Percentiles rank a stretch among this genome's conserved stretches.
phyloP scores from a whole-genome alignment of 148 eudicot species.

The Dysphania ambrosioides region DNA sequence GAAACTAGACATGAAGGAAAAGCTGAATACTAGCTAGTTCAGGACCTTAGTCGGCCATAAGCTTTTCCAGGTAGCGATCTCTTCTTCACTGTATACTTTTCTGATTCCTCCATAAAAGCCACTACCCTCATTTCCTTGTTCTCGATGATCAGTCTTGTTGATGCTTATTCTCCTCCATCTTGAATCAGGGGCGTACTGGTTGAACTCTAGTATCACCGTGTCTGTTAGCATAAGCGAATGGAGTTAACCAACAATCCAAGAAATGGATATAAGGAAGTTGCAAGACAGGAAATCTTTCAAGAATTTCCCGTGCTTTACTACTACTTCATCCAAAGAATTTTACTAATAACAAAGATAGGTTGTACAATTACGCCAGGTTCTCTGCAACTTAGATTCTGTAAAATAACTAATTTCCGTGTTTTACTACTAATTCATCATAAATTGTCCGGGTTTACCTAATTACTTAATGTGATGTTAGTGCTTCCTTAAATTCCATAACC shows the following conservation, averaged over 20 bases:
- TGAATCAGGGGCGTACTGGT: conserved; percentile 65
- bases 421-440: too few relatives aligned
- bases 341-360: too few relatives aligned
- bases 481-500: too few relatives aligned
- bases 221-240: conserved; percentile 39
- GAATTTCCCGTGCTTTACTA: neutral
- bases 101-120: conserved; percentile 93
- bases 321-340: neutral
- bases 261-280: neutral
- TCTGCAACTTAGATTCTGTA: too few relatives aligned
- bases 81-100: conserved; percentile 50
- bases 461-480: too few relatives aligned
- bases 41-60: conserved; percentile 57
- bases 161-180: conserved; percentile 63
- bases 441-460: too few relatives aligned
- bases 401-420: too few relatives aligned
- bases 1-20: neutral
- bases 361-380: too few relatives aligned
- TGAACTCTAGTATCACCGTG: conserved; percentile 67
- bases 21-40: conserved; percentile 41
- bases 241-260: neutral
- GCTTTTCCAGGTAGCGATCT: conserved; percentile 66
- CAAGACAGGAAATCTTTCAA: neutral
- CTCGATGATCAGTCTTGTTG: conserved; percentile 57
- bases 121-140: conserved; percentile 67